These are phyloP conservation scores for Mycena floridula DNA, from an alignment of 768 basidiomycete species.

Conservation along the genomic window DNA sequence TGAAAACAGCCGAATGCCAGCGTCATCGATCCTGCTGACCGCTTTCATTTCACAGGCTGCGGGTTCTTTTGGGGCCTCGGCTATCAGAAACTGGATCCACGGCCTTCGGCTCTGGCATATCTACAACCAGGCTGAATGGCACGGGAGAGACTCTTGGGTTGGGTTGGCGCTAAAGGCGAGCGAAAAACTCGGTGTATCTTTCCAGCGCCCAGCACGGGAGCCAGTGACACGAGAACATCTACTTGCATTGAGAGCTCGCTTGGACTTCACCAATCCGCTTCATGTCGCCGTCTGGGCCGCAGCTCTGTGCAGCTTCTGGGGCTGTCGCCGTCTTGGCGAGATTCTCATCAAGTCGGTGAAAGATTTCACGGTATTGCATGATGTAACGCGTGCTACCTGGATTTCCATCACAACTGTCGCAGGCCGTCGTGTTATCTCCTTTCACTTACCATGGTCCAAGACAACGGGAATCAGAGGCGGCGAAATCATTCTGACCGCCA, in stretches of 20 bases:
- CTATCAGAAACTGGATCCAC: constrained; percentile 11
- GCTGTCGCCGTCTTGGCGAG: constrained; percentile 4
- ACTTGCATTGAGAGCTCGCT: not conserved
- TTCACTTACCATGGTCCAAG: constrained; percentile 16
- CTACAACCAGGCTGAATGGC: constrained; percentile 12
- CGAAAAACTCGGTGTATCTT: not conserved
- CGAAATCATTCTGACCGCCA: constrained; percentile 8
- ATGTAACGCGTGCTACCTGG: not conserved
- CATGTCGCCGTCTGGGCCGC: constrained; percentile 11
- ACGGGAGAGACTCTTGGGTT: constrained; percentile 9
- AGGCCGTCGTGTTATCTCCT: not conserved
- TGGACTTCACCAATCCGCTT: constrained; percentile 1
- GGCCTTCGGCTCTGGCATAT: constrained; percentile 7
- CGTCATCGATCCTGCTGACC: constrained; percentile 12
- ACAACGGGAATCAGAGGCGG: constrained; percentile 3
- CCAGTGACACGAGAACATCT: constrained; percentile 9
- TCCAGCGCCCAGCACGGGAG: constrained; percentile 6
- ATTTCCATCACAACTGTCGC: constrained; percentile 1
- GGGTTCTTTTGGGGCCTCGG: constrained; percentile 1
- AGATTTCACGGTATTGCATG: not conserved
- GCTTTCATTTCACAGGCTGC: constrained; percentile 14
- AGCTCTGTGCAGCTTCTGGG: constrained; percentile 10
- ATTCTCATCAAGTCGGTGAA: not conserved
- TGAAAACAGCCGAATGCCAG: constrained; percentile 15
- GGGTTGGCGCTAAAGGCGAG: constrained; percentile 1